Conservation (phyloP, 2,329 filamentous ascomycete genomes). For the Fusarium fujikuroi region DNA sequence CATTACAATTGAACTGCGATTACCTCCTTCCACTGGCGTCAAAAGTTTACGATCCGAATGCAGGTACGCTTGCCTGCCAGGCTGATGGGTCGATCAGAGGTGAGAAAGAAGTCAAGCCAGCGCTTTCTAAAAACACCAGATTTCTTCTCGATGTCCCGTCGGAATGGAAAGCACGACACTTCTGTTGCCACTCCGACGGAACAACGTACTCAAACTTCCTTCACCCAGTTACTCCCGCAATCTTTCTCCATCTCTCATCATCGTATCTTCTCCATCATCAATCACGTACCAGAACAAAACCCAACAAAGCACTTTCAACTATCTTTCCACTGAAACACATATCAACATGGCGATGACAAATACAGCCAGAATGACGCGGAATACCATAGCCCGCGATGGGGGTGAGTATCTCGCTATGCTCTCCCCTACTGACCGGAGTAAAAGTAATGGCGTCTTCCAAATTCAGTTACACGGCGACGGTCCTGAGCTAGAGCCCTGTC, state of each 20-base stretch:
- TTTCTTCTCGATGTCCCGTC: fast-evolving
- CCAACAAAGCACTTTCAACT: background rate
- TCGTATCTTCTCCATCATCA: background rate
- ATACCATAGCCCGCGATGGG: no score
- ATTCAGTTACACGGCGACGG: no score
- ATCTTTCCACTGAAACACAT: no score
- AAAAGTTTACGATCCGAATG: background rate
- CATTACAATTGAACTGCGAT: background rate
- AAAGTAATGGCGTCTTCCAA: no score
- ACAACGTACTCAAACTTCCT: fast-evolving
- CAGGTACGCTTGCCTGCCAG: background rate
- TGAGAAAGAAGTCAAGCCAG: background rate
- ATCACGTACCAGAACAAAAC: background rate
- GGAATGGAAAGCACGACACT: background rate
- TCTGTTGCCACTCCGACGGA: fast-evolving
- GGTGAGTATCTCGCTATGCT: no score
- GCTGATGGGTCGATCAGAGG: background rate
- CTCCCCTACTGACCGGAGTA: no score
- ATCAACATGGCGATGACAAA: no score
- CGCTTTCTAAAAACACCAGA: background rate
- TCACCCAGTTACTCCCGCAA: fast-evolving
- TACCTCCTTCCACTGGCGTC: background rate
- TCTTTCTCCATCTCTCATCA: background rate
- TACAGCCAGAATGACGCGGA: no score
- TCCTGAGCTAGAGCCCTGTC: no score